phyloP scores from a whole-genome alignment of 1,139 yeast genomes.

The Zygoascus hellenicus region DNA sequence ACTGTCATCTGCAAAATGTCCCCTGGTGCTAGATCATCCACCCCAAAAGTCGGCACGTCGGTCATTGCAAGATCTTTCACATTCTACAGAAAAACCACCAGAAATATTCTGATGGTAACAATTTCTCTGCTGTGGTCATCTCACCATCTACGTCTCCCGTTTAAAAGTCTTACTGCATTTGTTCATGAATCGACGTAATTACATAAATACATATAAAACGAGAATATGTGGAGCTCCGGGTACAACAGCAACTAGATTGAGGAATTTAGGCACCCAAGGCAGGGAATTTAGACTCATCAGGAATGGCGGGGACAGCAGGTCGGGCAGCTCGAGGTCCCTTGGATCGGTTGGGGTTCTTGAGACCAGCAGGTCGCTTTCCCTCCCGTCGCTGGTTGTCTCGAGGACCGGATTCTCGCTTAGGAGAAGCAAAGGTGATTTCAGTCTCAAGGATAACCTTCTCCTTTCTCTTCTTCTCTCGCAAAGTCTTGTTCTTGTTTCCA shows the following conservation, averaged over 20 bases:
- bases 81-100: no score
- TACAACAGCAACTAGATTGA: not conserved
- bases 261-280: slow-evolving; percentile 26
- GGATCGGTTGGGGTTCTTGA: slow-evolving; percentile 18
- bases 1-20: no score
- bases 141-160: no score
- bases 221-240: not conserved
- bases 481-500: slow-evolving; percentile 45
- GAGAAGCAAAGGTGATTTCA: slow-evolving; percentile 48
- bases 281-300: slow-evolving; percentile 31
- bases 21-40: no score
- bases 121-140: no score
- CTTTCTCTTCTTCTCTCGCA: slow-evolving; percentile 52
- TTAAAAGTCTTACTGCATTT: no score
- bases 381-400: slow-evolving; percentile 23
- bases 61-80: no score
- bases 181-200: no score
- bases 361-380: slow-evolving; percentile 27
- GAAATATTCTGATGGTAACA: no score
- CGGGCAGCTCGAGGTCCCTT: slow-evolving; percentile 24
- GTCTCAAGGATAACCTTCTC: slow-evolving; percentile 61
- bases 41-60: no score
- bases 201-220: no score
- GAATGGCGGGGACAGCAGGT: slow-evolving; percentile 15
- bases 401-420: slow-evolving; percentile 16